phyloP scores from a whole-genome alignment of 768 basidiomycete species.

The Antrodiella citrinella region DNA sequence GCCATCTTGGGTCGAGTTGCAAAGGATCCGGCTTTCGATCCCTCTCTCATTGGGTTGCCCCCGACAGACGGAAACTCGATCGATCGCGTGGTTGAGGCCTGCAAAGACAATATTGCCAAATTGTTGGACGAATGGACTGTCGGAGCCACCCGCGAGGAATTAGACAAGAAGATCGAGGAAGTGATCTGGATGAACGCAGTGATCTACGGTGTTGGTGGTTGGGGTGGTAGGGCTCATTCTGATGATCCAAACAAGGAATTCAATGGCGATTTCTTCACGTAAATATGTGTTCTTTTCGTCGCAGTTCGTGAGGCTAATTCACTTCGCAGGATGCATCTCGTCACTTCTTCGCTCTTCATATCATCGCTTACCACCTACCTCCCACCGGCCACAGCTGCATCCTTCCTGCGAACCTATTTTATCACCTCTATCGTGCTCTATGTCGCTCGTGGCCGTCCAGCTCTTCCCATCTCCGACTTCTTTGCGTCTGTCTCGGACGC shows the following conservation, averaged over 20 bases:
- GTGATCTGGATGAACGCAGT: slow-evolving; percentile 46
- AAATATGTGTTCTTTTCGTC: slow-evolving; percentile 19
- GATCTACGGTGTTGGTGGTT: slow-evolving; percentile 52
- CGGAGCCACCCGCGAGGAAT: slow-evolving; percentile 18
- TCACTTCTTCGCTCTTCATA: slow-evolving; percentile 60
- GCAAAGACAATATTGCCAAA: slow-evolving; percentile 11
- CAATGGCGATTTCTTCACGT: slow-evolving; percentile 56
- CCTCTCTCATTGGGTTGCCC: slow-evolving; percentile 7
- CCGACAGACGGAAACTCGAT: slow-evolving; percentile 2
- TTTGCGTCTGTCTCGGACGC: slow-evolving; percentile 21
- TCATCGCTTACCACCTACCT: slow-evolving; percentile 33
- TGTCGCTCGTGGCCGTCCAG: slow-evolving; percentile 47
- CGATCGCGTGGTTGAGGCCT: slow-evolving; percentile 5
- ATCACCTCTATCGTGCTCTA: slow-evolving; percentile 43
- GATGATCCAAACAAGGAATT: slow-evolving; percentile 26
- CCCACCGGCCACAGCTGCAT: slow-evolving; percentile 33
- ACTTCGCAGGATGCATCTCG: slow-evolving; percentile 46
- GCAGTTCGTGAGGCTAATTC: background rate
- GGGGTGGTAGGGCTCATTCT: slow-evolving; percentile 30
- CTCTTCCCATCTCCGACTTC: slow-evolving; percentile 43
- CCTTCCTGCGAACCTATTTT: slow-evolving; percentile 56
- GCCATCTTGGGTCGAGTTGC: slow-evolving; percentile 48
- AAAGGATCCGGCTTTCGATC: slow-evolving; percentile 31
- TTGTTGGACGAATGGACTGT: slow-evolving; percentile 17
- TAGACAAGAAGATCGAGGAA: slow-evolving; percentile 56